Conservation (phyloP, 768 basidiomycete genomes). For the Plicaturopsis crispa region DNA sequence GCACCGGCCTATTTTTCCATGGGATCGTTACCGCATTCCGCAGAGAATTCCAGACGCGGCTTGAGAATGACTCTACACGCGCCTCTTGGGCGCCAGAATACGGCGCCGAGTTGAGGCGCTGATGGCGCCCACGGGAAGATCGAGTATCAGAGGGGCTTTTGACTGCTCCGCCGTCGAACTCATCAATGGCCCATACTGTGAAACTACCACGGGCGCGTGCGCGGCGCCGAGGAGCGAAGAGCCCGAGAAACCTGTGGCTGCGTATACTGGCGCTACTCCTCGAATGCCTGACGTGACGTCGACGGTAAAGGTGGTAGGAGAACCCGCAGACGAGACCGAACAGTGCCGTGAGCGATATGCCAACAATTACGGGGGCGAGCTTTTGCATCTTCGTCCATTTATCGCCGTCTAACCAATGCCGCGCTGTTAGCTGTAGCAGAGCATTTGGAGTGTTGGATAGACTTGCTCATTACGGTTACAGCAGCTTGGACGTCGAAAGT, state of each 20-base stretch:
- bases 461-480: neutral
- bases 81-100: neutral
- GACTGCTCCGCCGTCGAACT: conserved; percentile 2
- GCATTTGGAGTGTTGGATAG: neutral
- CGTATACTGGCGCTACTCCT: too few relatives aligned
- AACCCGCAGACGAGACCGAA: too few relatives aligned
- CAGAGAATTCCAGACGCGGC: neutral
- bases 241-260: too few relatives aligned
- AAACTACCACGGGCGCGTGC: too few relatives aligned
- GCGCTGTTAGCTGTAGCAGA: neutral
- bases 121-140: neutral
- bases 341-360: too few relatives aligned
- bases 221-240: too few relatives aligned
- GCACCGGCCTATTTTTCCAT: conserved; percentile 11
- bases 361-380: conserved; percentile 1
- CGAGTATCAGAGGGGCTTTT: conserved; percentile 4
- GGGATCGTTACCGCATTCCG: neutral
- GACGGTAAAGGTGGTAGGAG: too few relatives aligned
- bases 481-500: conserved; percentile 1
- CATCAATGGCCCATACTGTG: neutral
- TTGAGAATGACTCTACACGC: conserved; percentile 4
- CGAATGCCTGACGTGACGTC: too few relatives aligned
- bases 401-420: conserved; percentile 2
- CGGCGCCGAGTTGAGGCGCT: neutral
- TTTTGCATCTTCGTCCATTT: conserved; percentile 1